Conservation (phyloP, 495 filamentous ascomycete genomes). For the Physcia stellaris region DNA sequence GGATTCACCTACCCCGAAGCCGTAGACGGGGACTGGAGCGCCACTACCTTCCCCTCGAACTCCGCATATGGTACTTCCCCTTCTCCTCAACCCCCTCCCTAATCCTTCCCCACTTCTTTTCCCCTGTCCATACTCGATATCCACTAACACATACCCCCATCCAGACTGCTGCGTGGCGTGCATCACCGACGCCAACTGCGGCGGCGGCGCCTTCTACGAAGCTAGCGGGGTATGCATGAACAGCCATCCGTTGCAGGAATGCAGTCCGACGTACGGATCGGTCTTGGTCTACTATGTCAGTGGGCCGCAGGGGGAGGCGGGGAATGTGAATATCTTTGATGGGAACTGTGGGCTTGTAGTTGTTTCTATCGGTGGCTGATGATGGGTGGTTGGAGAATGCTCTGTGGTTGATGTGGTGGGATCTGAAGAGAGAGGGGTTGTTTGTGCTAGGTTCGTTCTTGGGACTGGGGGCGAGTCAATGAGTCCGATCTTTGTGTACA, state of each 20-base stretch:
- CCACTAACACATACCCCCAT: too few species aligned
- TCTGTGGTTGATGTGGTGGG: too few species aligned
- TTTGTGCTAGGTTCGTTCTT: too few species aligned
- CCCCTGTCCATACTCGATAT: too few species aligned
- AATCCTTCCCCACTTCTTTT: too few species aligned
- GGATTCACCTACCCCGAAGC: not conserved
- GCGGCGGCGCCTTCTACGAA: constrained; percentile 1
- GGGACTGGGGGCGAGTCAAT: too few species aligned
- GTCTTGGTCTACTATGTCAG: not conserved
- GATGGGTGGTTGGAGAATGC: too few species aligned
- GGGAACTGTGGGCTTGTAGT: constrained; percentile 3
- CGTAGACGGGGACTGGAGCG: not conserved
- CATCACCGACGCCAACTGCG: constrained; percentile 2
- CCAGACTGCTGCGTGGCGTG: constrained; percentile 8
- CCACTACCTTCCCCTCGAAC: not conserved
- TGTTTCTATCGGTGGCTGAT: too few species aligned
- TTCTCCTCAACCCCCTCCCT: too few species aligned
- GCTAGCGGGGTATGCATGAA: not conserved
- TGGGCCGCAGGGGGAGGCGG: not conserved
- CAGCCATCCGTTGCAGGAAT: not conserved
- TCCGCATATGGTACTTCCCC: too few species aligned
- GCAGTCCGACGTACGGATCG: not conserved
- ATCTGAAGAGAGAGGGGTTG: too few species aligned
- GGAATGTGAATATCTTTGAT: not conserved
- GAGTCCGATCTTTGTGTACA: too few species aligned